Evolutionary conservation across 1,284 basidiomycete species (phyloP).

Genomic region (Mixia osmundae): DNA sequence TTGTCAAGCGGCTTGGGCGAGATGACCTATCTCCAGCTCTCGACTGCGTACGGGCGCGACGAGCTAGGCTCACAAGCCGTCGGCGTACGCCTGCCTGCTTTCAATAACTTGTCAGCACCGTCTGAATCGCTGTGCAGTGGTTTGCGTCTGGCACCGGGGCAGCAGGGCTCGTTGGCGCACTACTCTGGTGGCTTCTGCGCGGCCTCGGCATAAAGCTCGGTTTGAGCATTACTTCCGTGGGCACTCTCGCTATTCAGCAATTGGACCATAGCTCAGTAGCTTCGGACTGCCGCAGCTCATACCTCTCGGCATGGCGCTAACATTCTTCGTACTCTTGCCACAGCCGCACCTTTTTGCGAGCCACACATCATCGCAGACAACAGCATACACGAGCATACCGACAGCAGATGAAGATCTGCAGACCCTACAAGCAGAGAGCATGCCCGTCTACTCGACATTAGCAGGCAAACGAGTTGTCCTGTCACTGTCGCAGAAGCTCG

Average conservation of each 20-base stretch:
- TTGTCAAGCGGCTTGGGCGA: constrained; percentile 87
- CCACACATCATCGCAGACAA: not conserved
- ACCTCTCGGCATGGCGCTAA: constrained; percentile 46
- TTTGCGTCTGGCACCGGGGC: constrained; percentile 59
- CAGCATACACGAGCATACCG: constrained; percentile 8
- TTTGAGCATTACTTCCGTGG: constrained; percentile 36
- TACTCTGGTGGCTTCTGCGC: constrained; percentile 82
- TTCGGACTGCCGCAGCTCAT: constrained; percentile 32
- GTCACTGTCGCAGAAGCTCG: constrained; percentile 13
- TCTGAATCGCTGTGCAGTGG: constrained; percentile 12
- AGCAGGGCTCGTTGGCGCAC: constrained; percentile 76
- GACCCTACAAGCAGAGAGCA: constrained; percentile 21
- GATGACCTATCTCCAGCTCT: constrained; percentile 78
- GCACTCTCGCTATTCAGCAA: constrained; percentile 18
- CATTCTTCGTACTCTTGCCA: constrained; percentile 53
- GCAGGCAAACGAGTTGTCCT: too few relatives aligned
- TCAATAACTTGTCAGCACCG: not conserved
- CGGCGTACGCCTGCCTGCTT: not conserved
- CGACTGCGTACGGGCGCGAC: constrained; percentile 30
- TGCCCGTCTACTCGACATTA: not conserved
- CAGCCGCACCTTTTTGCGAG: constrained; percentile 13
- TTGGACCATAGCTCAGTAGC: not conserved
- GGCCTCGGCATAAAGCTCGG: constrained; percentile 60
- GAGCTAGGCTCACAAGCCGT: constrained; percentile 7
- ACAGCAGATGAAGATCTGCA: constrained; percentile 33